Conservation (phyloP, 345 rosid species). For the Eucalyptus curtisii region DNA sequence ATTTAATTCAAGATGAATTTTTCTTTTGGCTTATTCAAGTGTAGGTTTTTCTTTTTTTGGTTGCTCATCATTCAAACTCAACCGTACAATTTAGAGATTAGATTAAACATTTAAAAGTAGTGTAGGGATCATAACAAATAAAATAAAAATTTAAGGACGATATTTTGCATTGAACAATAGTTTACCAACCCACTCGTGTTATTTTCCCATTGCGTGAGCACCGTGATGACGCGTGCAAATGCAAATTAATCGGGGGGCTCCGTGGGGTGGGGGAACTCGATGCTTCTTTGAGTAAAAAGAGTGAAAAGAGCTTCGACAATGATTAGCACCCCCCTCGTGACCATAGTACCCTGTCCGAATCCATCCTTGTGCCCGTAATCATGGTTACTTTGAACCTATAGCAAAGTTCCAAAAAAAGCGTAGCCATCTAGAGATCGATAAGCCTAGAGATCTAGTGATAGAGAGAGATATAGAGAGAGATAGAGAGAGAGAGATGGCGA, state of each 20-base stretch:
- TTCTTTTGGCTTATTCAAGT: neutral
- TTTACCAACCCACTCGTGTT: neutral
- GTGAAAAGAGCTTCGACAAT: neutral
- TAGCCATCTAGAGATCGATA: neutral
- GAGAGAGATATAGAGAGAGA: neutral
- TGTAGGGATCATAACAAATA: rapidly evolving
- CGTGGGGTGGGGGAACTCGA: neutral
- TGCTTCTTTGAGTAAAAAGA: neutral
- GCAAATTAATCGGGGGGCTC: neutral
- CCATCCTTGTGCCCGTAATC: neutral
- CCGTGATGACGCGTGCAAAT: neutral
- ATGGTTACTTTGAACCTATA: neutral
- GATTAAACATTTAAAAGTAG: neutral
- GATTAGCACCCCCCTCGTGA: neutral
- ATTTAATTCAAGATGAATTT: neutral
- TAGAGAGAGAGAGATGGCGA: neutral
- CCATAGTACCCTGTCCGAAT: neutral
- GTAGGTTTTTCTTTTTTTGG: neutral
- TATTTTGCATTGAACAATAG: rapidly evolving
- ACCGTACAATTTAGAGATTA: rapidly evolving
- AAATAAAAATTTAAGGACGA: neutral
- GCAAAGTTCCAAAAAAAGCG: neutral
- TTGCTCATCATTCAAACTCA: neutral
- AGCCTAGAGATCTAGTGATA: neutral
- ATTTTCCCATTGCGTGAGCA: neutral